Conservation (phyloP, 2,329 filamentous ascomycete species). For the Anthostomella pinea region DNA sequence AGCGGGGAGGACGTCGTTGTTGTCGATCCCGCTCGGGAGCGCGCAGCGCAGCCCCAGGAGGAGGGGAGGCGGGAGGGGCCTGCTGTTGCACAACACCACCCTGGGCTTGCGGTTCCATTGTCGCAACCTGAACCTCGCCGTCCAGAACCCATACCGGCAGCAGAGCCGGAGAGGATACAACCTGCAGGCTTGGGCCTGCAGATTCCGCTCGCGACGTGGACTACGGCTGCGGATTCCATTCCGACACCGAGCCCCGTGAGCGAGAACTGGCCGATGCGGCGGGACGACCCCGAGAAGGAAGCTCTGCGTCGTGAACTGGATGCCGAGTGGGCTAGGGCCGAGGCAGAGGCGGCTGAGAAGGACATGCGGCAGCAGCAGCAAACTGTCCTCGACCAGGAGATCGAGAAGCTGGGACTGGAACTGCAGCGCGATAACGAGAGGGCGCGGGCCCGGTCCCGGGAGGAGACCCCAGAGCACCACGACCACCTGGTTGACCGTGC, state of each 20-base stretch:
- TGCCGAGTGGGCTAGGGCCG: slow-evolving; percentile 19
- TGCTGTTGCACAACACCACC: not conserved
- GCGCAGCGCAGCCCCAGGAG: slow-evolving; percentile 4
- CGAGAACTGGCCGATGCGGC: slow-evolving; percentile 10
- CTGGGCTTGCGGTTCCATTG: too few species aligned
- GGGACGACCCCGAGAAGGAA: slow-evolving; percentile 17
- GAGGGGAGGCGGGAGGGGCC: not conserved
- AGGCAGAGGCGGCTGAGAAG: slow-evolving; percentile 9
- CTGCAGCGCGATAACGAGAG: slow-evolving; percentile 10
- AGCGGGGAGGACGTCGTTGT: slow-evolving; percentile 41
- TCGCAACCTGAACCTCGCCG: too few species aligned
- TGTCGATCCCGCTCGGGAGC: slow-evolving; percentile 36
- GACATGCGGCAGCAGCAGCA: not conserved
- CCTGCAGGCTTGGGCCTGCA: too few species aligned
- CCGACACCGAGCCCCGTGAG: slow-evolving; percentile 11
- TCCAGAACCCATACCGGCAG: too few species aligned
- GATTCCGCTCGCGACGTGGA: too few species aligned
- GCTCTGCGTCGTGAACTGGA: slow-evolving; percentile 24
- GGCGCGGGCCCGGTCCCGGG: too few species aligned
- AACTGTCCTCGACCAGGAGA: slow-evolving; percentile 6
- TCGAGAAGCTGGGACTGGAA: slow-evolving; percentile 7
- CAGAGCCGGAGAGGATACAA: too few species aligned
- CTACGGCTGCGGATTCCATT: slow-evolving; percentile 2
- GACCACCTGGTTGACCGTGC: not conserved
- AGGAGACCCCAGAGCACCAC: too few species aligned